Conservation (phyloP, 495 filamentous ascomycete genomes). For the Pseudevernia furfuracea region DNA sequence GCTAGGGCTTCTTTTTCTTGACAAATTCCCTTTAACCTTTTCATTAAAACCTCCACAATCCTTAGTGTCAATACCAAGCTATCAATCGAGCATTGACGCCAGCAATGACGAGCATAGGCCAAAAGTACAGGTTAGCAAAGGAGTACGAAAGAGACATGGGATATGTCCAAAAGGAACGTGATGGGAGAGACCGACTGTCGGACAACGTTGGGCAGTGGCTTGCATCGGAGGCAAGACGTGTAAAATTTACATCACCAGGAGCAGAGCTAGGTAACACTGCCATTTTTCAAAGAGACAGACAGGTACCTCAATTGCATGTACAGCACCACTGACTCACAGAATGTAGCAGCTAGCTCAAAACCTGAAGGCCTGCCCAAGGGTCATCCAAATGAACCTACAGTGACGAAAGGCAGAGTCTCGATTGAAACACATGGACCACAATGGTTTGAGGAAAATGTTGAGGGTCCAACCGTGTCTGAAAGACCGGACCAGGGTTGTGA, state of each 20-base stretch:
- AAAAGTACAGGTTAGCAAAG: neutral
- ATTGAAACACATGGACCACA: neutral
- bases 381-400: neutral
- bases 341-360: neutral
- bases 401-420: neutral
- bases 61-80: too few relatives aligned
- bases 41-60: neutral
- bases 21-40: neutral
- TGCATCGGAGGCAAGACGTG: neutral
- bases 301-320: neutral
- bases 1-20: neutral
- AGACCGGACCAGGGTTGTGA: neutral
- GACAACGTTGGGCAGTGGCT: neutral
- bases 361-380: neutral
- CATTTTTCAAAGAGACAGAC: neutral
- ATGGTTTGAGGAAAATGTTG: neutral
- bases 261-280: neutral
- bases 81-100: neutral
- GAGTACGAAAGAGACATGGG: neutral
- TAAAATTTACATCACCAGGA: neutral
- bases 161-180: neutral
- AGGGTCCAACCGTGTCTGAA: neutral
- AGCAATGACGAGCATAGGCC: neutral
- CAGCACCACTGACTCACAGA: neutral
- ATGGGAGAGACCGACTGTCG: neutral